Conservation (phyloP, 192 early-diverging fungal genomes). For the Phycomyces blakesleeanus region DNA sequence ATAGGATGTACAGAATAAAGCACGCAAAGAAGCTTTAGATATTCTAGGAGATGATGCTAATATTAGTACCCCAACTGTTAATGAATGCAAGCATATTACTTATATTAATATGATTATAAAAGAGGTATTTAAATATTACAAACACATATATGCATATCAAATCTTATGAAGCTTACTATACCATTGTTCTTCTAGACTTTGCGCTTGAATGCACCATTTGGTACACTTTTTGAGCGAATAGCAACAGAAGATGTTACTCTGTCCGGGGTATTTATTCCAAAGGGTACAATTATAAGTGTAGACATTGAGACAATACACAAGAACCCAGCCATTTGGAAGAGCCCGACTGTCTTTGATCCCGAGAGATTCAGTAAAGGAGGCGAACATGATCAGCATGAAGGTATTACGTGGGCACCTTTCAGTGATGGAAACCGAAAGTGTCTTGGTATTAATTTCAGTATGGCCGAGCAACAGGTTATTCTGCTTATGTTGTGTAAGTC, state of each 20-base stretch:
- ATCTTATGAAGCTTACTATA: no score
- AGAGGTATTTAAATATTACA: no score
- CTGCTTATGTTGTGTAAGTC: conserved; percentile 40
- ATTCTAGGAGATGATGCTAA: conserved; percentile 14
- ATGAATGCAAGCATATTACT: conserved; percentile 7
- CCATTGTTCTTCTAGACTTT: conserved; percentile 1
- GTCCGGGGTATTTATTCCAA: conserved; percentile 16
- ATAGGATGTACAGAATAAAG: conserved; percentile 18
- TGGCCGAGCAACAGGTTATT: conserved; percentile 55
- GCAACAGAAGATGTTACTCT: conserved; percentile 10
- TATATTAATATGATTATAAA: conserved; percentile 21
- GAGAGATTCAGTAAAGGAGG: conserved; percentile 18
- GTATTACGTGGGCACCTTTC: conserved; percentile 52
- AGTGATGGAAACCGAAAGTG: conserved; percentile 55
- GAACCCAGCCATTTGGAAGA: conserved; percentile 5
- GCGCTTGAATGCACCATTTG: conserved; percentile 3
- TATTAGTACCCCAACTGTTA: not conserved
- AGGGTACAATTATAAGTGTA: conserved; percentile 6
- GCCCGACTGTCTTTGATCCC: conserved; percentile 18
- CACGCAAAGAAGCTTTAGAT: conserved; percentile 20
- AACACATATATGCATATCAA: no score
- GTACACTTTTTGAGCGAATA: not conserved
- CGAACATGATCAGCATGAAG: not conserved
- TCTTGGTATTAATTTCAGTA: conserved; percentile 60
- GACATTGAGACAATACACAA: conserved; percentile 19